Percentiles rank a stretch among this genome's conserved stretches.
Evolutionary conservation across 179 eudicot genomes (phyloP).

Genomic region (Spinacia oleracea): DNA sequence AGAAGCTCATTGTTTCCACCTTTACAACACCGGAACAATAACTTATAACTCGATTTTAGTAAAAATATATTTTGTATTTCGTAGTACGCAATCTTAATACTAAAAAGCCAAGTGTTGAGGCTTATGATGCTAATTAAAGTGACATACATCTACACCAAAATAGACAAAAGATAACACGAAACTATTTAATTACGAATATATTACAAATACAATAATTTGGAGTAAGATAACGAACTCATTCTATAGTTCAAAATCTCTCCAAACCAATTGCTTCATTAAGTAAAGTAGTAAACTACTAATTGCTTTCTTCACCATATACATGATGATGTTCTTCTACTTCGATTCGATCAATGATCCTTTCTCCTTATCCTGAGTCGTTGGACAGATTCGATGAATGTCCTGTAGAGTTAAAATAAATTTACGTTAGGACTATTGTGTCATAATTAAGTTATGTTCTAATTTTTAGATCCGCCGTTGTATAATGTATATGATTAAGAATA

Average conservation of each 20-base stretch:
- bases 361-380: slow-evolving; percentile 48
- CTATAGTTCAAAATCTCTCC: not conserved
- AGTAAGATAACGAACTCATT: slow-evolving; percentile 4
- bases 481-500: too few relatives aligned
- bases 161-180: not conserved
- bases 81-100: not conserved
- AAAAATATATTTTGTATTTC: not conserved
- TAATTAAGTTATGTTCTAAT: too few relatives aligned
- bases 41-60: not conserved
- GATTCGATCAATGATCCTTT: slow-evolving; percentile 19
- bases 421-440: not conserved
- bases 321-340: not conserved
- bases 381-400: slow-evolving; percentile 42
- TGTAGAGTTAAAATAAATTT: slow-evolving; percentile 19
- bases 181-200: slow-evolving; percentile 16
- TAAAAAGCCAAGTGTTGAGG: not conserved
- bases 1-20: too few relatives aligned
- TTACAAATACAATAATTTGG: slow-evolving; percentile 21
- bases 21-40: too few relatives aligned
- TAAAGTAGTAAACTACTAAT: not conserved
- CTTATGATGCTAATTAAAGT: slow-evolving; percentile 1
- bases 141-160: slow-evolving; percentile 1
- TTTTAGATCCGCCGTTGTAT: not conserved
- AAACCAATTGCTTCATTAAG: slow-evolving; percentile 7
- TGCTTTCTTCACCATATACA: not conserved